Percentiles rank a stretch among this genome's conserved stretches.
These are phyloP conservation scores for Ophiostoma perfectum DNA, from an alignment of 2,329 filamentous ascomycete genomes.

Conservation along the genomic window DNA sequence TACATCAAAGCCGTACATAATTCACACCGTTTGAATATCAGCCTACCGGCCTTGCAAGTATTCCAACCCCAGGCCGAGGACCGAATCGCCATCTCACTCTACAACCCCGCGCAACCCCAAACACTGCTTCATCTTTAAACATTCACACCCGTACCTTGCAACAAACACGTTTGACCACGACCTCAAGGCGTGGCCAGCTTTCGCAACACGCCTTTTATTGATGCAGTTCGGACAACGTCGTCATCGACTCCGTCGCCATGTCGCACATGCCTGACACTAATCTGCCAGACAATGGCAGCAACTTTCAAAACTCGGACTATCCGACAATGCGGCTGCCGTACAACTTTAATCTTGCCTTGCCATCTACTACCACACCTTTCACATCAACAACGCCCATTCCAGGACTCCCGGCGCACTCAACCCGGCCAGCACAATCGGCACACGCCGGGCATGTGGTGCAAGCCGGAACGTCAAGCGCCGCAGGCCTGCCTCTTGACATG, in stretches of 20 bases:
- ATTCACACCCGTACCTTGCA: neutral
- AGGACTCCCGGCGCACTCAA: neutral
- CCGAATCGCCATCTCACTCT: neutral
- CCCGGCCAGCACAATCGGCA: neutral
- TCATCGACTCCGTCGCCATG: constrained; percentile 6
- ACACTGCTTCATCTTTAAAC: neutral
- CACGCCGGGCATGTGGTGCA: neutral
- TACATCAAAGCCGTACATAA: neutral
- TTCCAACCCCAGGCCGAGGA: neutral
- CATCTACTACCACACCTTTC: neutral
- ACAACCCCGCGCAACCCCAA: neutral
- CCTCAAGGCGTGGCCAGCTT: neutral
- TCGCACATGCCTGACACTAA: constrained; percentile 10
- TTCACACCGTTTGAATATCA: neutral
- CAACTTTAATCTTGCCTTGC: constrained; percentile 1
- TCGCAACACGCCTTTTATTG: neutral
- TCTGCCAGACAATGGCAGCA: neutral
- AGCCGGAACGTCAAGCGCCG: neutral
- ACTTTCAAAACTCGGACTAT: neutral
- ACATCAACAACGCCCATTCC: neutral
- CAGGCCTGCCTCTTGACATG: neutral
- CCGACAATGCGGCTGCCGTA: neutral
- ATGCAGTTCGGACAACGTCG: neutral
- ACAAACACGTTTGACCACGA: neutral
- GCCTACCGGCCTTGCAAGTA: neutral